phyloP scores from a whole-genome alignment of 768 basidiomycete genomes.

The Hygrocybe coccinea region DNA sequence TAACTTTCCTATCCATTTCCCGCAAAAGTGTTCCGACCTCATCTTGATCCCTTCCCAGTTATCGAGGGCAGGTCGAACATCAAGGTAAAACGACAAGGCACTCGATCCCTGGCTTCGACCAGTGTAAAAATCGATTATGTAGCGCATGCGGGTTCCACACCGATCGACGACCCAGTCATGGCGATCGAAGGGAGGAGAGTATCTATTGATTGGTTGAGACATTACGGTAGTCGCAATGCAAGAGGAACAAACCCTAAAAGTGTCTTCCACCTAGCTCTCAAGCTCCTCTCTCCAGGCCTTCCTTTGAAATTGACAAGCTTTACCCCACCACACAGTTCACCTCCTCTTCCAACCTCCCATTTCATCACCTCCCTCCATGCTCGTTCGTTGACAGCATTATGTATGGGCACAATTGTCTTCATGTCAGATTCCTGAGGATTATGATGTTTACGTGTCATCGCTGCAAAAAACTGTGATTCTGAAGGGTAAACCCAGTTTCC shows the following conservation, averaged over 20 bases:
- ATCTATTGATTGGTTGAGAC: constrained; percentile 44
- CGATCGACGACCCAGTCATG: constrained; percentile 98
- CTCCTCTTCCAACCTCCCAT: constrained; percentile 81
- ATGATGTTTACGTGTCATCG: constrained; percentile 93
- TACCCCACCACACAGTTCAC: constrained; percentile 74
- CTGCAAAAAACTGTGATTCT: constrained; percentile 96
- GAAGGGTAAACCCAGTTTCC: constrained; percentile 97
- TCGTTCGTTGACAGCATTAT: constrained; percentile 97
- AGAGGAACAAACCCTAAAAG: constrained; percentile 63
- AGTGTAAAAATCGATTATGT: constrained; percentile 98
- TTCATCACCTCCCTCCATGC: constrained; percentile 78
- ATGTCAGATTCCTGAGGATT: constrained; percentile 85
- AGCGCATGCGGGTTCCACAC: constrained; percentile 82
- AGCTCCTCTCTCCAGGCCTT: constrained; percentile 70
- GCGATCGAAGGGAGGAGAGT: constrained; percentile 89
- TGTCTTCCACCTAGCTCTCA: constrained; percentile 76
- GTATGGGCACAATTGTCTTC: constrained; percentile 94
- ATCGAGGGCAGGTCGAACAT: constrained; percentile 91
- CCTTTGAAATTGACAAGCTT: constrained; percentile 90
- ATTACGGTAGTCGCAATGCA: constrained; percentile 4
- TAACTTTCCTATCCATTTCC: constrained; percentile 23
- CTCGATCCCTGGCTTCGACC: constrained; percentile 49
- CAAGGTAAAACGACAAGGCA: constrained; percentile 83
- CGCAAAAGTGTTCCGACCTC: constrained; percentile 59
- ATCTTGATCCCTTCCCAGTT: constrained; percentile 91